phyloP scores from a whole-genome alignment of 1,284 basidiomycete species.

The Abortiporus biennis region DNA sequence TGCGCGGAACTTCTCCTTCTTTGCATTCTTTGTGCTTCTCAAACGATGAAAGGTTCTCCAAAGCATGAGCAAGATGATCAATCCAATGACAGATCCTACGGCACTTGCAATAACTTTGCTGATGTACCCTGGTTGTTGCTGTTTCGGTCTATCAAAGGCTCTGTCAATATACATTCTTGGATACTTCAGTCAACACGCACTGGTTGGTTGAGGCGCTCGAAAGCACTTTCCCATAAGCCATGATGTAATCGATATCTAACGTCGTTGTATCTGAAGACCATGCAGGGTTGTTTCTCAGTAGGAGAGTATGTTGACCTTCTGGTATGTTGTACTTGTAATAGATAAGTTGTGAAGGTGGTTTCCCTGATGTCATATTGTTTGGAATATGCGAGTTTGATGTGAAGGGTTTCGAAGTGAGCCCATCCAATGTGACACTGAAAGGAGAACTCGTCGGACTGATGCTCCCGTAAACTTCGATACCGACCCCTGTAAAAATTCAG shows the following conservation, averaged over 20 bases:
- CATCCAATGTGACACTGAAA: conserved; percentile 3
- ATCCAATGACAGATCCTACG: neutral
- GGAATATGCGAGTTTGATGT: neutral
- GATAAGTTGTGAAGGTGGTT: conserved; percentile 1
- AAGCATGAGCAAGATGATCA: neutral
- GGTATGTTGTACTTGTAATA: conserved; percentile 2
- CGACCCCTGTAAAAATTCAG: conserved; percentile 2
- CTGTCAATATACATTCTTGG: neutral
- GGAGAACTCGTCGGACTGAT: neutral
- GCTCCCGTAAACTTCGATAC: conserved; percentile 5
- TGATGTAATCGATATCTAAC: conserved; percentile 1
- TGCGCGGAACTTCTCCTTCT: neutral
- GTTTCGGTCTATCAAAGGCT: too few species aligned
- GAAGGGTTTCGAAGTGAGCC: neutral
- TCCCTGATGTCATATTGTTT: neutral
- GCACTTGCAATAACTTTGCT: too few species aligned
- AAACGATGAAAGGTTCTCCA: neutral
- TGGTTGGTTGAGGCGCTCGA: neutral
- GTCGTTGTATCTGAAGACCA: neutral
- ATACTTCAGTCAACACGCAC: neutral
- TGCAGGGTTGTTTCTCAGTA: conserved; percentile 3
- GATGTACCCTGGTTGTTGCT: too few species aligned
- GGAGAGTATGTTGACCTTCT: conserved; percentile 2
- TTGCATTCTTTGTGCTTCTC: neutral
- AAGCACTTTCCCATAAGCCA: too few species aligned